A percentile compares a stretch with the other conserved stretches of the same genome.
These are phyloP conservation scores for Termitomyces sp. DNA, from an alignment of 768 basidiomycete species.

Conservation along the genomic window DNA sequence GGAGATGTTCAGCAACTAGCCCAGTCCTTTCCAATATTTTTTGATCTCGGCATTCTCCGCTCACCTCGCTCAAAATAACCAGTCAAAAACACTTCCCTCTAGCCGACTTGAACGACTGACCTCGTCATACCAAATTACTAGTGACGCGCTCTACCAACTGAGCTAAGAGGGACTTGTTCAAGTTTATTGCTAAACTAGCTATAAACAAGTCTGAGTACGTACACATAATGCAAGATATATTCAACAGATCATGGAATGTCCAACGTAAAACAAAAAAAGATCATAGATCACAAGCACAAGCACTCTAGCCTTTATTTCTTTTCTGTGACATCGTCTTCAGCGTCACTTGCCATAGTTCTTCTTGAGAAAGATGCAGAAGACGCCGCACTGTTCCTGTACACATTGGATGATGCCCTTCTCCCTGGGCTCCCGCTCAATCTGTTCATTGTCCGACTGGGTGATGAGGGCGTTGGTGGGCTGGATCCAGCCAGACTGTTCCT, in stretches of 20 bases:
- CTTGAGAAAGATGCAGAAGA: conserved; percentile 41
- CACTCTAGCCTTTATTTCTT: conserved; percentile 10
- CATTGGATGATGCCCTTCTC: conserved; percentile 35
- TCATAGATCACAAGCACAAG: conserved; percentile 6
- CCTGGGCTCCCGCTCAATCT: conserved; percentile 44
- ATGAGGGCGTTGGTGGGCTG: conserved; percentile 17
- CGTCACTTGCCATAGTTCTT: conserved; percentile 79
- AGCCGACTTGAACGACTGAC: conserved; percentile 7
- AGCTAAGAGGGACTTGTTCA: not conserved
- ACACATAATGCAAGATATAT: not conserved
- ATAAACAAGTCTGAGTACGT: no score
- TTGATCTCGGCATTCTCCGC: conserved; percentile 25
- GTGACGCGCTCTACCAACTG: conserved; percentile 6
- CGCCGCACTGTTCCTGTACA: conserved; percentile 40
- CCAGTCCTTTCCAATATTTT: conserved; percentile 19
- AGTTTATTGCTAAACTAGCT: no score
- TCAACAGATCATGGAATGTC: not conserved
- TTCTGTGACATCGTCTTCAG: conserved; percentile 66
- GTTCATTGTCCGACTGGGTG: conserved; percentile 34
- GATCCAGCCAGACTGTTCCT: conserved; percentile 34
- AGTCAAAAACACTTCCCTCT: not conserved
- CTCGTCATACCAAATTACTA: not conserved
- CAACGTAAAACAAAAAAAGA: not conserved
- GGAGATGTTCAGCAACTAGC: conserved; percentile 2
- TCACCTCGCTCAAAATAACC: not conserved